These are phyloP conservation scores for Articulospora tetracladia DNA, from an alignment of 495 filamentous ascomycete genomes.

Conservation along the genomic window DNA sequence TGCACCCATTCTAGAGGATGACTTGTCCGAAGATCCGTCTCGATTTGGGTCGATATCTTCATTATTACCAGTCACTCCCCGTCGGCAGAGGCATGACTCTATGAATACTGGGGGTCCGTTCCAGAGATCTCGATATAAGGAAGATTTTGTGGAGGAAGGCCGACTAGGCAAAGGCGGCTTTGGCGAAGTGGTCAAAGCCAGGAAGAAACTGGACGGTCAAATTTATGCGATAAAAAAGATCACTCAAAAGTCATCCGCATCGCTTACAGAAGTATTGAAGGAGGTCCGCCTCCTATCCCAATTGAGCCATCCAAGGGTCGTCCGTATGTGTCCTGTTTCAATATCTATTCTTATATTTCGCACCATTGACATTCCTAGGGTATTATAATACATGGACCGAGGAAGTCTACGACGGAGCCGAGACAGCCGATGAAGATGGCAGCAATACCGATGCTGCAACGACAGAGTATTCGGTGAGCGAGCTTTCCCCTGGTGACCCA, in stretches of 20 bases:
- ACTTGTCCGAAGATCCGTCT: conserved; percentile 29
- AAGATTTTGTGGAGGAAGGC: conserved; percentile 87
- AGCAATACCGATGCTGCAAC: conserved; percentile 50
- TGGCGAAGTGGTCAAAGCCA: conserved; percentile 94
- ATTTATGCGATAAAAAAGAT: conserved; percentile 98
- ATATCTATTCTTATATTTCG: background rate
- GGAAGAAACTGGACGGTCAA: conserved; percentile 88
- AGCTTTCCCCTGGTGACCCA: conserved; percentile 32
- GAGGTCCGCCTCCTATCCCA: conserved; percentile 88
- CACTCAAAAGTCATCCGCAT: conserved; percentile 71
- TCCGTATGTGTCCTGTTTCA: conserved; percentile 43
- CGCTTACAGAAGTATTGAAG: conserved; percentile 80
- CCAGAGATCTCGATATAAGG: conserved; percentile 77
- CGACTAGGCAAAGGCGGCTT: conserved; percentile 90
- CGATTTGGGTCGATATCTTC: conserved; percentile 35
- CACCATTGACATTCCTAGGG: conserved; percentile 16
- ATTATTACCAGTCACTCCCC: conserved; percentile 27
- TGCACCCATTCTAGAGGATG: conserved; percentile 47
- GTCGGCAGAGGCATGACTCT: conserved; percentile 46
- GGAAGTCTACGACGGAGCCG: conserved; percentile 52
- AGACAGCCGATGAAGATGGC: conserved; percentile 50
- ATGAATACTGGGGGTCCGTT: conserved; percentile 31
- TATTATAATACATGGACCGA: conserved; percentile 97
- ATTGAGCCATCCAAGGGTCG: conserved; percentile 93
- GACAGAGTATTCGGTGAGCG: conserved; percentile 30